Evolutionary conservation across 768 basidiomycete species (phyloP), one percentile per base, ranked within the genome.

Genomic region (Leccinellum luteum): DNA sequence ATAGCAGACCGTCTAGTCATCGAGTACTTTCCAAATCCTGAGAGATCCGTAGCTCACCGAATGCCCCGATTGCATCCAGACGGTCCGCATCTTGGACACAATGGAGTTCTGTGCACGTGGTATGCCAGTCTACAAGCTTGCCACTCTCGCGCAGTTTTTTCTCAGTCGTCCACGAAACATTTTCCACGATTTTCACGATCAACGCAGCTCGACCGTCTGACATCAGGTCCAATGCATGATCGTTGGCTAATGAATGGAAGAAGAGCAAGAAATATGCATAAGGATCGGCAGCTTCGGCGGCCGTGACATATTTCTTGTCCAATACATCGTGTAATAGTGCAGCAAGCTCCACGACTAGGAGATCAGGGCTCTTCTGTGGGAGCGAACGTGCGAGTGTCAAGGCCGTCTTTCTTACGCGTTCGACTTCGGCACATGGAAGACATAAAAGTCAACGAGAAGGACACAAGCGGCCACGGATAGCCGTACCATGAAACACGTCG

Each of bases 241-340:
- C 67, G 3, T 64, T 64, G 5, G 76, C 76, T 66, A 81, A 73
- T 4, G 69, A 72, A 54, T 75, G 60, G 68, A 89, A 90, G 70
- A 85, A 84, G 21, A 90, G 85, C 23, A 83, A 74, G 69, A 91
- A 87, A 66, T 82, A 89, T 55, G 75, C 72, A 71, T 83, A 84
- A 6, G 87, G 82, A 67, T 89, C 83, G 17, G 80, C 76, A 13
- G 83, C 81, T 63, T 82, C 71, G 54, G 76, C 78, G 13, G 78
- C 70, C 2, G 85, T 75, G 17, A 86, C 85, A 66, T 93, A 92
- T 76, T 93, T 92, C 75, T 89, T 90, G 80, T 92, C 90, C 32
- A 91, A 76, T 43, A 94, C 80, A 71, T 96, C 93, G 66, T 95
- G 94, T 47, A 95, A 81, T 38, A 96, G 81, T n/a, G 94, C 89